Evolutionary conservation across 2,329 filamentous ascomycete species (phyloP).

Genomic region (Parastagonospora avenae): DNA sequence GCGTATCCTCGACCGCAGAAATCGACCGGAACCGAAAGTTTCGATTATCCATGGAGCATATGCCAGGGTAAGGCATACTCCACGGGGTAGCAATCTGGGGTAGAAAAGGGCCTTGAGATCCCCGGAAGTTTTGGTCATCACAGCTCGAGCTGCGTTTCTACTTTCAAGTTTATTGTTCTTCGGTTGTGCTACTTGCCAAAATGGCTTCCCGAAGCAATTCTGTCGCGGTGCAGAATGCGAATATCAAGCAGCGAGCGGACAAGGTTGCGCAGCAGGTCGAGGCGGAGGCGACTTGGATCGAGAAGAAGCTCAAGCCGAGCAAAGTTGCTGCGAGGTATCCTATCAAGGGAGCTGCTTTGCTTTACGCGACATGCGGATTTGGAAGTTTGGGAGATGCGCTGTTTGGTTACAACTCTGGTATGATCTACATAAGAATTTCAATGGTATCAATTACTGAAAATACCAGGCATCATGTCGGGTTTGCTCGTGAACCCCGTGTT

Average conservation of each 20-base stretch:
- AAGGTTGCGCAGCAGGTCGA: slow-evolving; percentile 27
- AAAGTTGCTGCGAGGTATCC: slow-evolving; percentile 46
- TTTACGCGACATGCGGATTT: slow-evolving; percentile 49
- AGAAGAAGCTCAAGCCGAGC: slow-evolving; percentile 44
- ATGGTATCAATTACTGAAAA: slow-evolving; percentile 8
- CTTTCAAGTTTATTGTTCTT: not conserved
- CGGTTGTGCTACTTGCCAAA: not conserved
- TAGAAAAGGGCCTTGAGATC: slow-evolving; percentile 60
- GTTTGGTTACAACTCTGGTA: slow-evolving; percentile 52
- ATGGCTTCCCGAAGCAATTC: slow-evolving; percentile 17
- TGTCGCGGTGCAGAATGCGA: slow-evolving; percentile 18
- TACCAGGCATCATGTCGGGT: slow-evolving; percentile 49
- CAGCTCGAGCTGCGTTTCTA: not conserved
- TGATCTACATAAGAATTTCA: not conserved
- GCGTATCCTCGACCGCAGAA: too few relatives aligned
- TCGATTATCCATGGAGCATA: slow-evolving; percentile 25
- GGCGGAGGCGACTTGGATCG: slow-evolving; percentile 39
- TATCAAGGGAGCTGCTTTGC: slow-evolving; percentile 43
- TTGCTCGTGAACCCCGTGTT: slow-evolving; percentile 49
- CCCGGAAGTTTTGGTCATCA: slow-evolving; percentile 10
- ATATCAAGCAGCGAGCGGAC: slow-evolving; percentile 24
- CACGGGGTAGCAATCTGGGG: slow-evolving; percentile 76
- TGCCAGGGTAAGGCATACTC: slow-evolving; percentile 51
- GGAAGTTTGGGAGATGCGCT: slow-evolving; percentile 49
- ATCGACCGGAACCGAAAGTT: not conserved